Conservation (phyloP, 148 eudicot genomes). For the Spergularia bocconei region DNA sequence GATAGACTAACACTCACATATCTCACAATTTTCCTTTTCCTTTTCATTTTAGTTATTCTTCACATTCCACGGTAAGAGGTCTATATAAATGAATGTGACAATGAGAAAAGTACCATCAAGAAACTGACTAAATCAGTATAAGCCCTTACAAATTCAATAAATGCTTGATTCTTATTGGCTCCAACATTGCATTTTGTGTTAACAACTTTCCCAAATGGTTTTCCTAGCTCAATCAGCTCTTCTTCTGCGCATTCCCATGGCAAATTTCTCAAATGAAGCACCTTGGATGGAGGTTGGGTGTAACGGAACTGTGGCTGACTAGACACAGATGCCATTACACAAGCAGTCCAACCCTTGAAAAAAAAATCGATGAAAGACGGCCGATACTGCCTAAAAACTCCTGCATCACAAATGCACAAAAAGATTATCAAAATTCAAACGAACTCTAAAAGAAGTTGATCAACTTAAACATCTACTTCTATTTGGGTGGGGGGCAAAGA, state of each 20-base stretch:
- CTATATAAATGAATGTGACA: too few species aligned
- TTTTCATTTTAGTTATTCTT: too few species aligned
- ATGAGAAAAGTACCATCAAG: background rate
- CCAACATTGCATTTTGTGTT: constrained; percentile 99
- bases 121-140: background rate
- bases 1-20: background rate
- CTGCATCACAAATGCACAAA: constrained; percentile 14
- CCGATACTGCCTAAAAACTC: constrained; percentile 4
- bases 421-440: background rate
- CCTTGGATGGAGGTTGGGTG: constrained; percentile 98
- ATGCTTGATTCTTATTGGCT: constrained; percentile 95
- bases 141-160: constrained; percentile 89
- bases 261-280: constrained; percentile 93
- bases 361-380: background rate
- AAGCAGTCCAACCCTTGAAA: constrained; percentile 7
- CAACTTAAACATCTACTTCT: too few species aligned
- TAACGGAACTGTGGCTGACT: constrained; percentile 97
- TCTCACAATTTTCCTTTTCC: too few species aligned
- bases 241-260: constrained; percentile 99
- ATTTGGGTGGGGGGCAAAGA: too few species aligned
- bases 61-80: background rate
- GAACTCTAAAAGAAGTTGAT: background rate
- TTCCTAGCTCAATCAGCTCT: constrained; percentile 87
- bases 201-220: constrained; percentile 93
- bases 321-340: constrained; percentile 84